Conservation (phyloP, 164 flowering plant genomes). For the Paratinospora sagittata region DNA sequence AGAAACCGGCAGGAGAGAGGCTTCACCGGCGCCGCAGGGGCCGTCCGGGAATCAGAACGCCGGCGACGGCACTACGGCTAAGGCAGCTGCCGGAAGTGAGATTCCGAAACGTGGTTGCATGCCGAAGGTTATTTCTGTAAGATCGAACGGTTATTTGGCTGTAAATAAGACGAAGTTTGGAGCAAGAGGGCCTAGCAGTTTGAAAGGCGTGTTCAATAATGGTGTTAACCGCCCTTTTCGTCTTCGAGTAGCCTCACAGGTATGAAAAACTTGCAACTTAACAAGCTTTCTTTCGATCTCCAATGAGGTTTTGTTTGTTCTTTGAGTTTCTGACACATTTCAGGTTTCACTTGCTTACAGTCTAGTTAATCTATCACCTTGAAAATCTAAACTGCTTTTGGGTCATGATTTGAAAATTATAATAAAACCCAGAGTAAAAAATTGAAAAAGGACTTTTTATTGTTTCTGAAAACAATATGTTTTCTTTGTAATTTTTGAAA, state of each 20-base stretch:
- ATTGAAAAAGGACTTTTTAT: too few relatives aligned
- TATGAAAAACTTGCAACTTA: too few relatives aligned
- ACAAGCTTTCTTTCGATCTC: too few relatives aligned
- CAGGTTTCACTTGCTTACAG: too few relatives aligned
- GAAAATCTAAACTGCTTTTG: too few relatives aligned
- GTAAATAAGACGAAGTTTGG: neutral
- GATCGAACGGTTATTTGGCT: neutral
- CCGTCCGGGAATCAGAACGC: neutral
- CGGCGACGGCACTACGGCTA: neutral
- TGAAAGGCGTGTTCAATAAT: neutral
- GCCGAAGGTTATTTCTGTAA: neutral
- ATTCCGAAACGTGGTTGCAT: neutral
- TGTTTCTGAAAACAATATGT: too few relatives aligned
- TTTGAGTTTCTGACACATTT: too few relatives aligned
- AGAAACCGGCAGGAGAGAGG: neutral
- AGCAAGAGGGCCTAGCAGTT: neutral
- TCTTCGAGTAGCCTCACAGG: slow-evolving; percentile 1
- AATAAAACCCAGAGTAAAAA: too few relatives aligned
- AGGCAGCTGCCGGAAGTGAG: neutral
- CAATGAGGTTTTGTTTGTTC: too few relatives aligned
- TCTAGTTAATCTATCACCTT: too few relatives aligned
- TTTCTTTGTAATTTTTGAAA: too few relatives aligned
- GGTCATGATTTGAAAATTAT: too few relatives aligned
- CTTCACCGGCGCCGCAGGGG: neutral
- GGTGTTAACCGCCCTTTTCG: neutral